A percentile compares a stretch with the other conserved stretches of the same genome.
Evolutionary conservation across 495 filamentous ascomycete genomes (phyloP).

Genomic region (Lepidopterella palustris): DNA sequence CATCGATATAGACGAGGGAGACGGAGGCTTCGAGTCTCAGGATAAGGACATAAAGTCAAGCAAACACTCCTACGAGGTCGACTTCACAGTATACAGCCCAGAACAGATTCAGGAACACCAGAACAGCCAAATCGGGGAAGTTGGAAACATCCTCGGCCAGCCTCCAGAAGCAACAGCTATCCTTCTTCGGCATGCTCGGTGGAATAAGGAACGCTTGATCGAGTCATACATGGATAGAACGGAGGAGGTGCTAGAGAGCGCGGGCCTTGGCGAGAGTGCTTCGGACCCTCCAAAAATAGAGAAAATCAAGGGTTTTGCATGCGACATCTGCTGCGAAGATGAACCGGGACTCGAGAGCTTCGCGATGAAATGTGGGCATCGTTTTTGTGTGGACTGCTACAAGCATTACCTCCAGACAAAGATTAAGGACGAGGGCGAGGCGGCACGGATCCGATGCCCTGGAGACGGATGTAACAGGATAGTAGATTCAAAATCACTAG

Average conservation of each 20-base stretch:
- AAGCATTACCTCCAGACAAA: constrained; percentile 84
- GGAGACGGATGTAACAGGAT: constrained; percentile 80
- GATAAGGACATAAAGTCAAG: constrained; percentile 69
- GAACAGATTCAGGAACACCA: constrained; percentile 75
- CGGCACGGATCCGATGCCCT: constrained; percentile 89
- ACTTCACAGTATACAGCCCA: constrained; percentile 73
- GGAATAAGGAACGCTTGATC: constrained; percentile 93
- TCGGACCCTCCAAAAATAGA: constrained; percentile 59
- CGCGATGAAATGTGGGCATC: constrained; percentile 90
- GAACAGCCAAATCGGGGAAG: constrained; percentile 75
- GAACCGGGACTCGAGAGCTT: constrained; percentile 72
- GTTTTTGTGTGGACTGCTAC: constrained; percentile 94
- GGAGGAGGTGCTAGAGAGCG: constrained; percentile 70
- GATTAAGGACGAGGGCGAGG: constrained; percentile 90
- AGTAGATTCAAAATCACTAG: constrained; percentile 81
- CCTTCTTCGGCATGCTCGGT: constrained; percentile 76
- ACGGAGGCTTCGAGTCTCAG: constrained; percentile 62
- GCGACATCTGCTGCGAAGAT: constrained; percentile 96
- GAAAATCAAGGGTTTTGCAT: constrained; percentile 68
- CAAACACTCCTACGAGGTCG: constrained; percentile 74
- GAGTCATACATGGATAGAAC: constrained; percentile 89
- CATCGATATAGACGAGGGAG: constrained; percentile 64
- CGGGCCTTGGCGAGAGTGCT: constrained; percentile 67
- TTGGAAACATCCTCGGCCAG: constrained; percentile 79
- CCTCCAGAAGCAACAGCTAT: constrained; percentile 84